Evolutionary conservation across 2,329 filamentous ascomycete genomes (phyloP).

Genomic region (Penicillium expansum): DNA sequence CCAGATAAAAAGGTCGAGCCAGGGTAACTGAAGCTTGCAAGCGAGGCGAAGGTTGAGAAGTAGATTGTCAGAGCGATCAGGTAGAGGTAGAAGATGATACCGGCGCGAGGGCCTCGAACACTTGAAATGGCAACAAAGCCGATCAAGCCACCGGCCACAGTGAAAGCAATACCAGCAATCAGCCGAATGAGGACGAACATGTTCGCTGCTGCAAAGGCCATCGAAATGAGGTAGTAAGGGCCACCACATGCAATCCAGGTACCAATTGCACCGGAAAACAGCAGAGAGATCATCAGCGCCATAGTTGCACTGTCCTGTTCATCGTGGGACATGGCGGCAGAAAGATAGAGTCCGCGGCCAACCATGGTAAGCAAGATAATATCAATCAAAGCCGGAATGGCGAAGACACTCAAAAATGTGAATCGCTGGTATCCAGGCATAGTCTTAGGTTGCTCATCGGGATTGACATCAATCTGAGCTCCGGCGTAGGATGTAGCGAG

Average conservation of each 20-base stretch:
- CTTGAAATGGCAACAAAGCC: constrained; percentile 53
- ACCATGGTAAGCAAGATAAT: constrained; percentile 58
- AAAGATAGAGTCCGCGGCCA: constrained; percentile 61
- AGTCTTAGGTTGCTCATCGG: constrained; percentile 42
- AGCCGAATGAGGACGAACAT: constrained; percentile 55
- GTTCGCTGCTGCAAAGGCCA: constrained; percentile 56
- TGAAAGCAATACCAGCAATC: constrained; percentile 52
- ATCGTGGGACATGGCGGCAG: constrained; percentile 52
- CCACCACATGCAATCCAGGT: constrained; percentile 64
- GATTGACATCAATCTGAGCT: constrained; percentile 54
- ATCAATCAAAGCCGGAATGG: constrained; percentile 61
- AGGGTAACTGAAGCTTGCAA: constrained; percentile 54
- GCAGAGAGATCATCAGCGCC: constrained; percentile 57
- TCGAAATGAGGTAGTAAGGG: constrained; percentile 59
- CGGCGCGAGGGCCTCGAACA: constrained; percentile 45
- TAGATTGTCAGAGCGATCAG: constrained; percentile 58
- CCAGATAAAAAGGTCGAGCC: constrained; percentile 58
- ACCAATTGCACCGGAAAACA: constrained; percentile 60
- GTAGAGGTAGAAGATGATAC: constrained; percentile 60
- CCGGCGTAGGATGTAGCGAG: constrained; percentile 53
- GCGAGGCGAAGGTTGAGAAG: constrained; percentile 55
- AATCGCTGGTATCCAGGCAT: constrained; percentile 52
- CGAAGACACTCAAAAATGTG: constrained; percentile 61
- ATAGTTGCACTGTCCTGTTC: constrained; percentile 55
- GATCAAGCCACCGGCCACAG: constrained; percentile 52